Evolutionary conservation across 2,329 filamentous ascomycete species (phyloP), one percentile per base, ranked within the genome.

Genomic region (Grosmannia penicillata): DNA sequence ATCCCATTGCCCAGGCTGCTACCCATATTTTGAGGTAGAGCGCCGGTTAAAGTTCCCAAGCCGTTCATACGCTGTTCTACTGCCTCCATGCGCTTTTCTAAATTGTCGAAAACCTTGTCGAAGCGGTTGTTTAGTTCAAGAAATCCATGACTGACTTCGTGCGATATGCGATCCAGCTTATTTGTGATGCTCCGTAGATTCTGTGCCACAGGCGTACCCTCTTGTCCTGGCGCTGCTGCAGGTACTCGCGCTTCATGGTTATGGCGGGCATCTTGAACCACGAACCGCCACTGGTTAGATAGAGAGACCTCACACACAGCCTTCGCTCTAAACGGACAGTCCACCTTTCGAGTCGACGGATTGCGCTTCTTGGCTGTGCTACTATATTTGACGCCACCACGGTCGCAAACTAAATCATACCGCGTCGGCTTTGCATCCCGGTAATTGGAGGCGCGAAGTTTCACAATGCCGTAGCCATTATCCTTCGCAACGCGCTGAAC

Each of bases 321-420:
- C 57, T 76, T 76, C 39, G 72, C 72, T 37, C 70, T 68, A 59
- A 72, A 76, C 10, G 72, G 72, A 40, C 72, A 76, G 52, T 76
- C 72, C 39, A 76, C 70, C 56, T 76, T 76, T 51, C 72, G 70
- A 31, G 72, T 76, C 38, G 69, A 74, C 1, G 72, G 72, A 47
- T 73, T 75, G 40, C 72, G 67, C 58, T 75, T 76, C 62, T 75
- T 75, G 8, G 72, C 72, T 2, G 72, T 76, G 55, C 71, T 75
- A 57, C 62, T 73, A 56, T 76, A 76, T 55, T 75, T 76, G 51
- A 76, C 72, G 43, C 72, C 72, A 38, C 72, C 72, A 29, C 72
- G 70, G 46, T 76, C 72, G 55, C 72, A 76, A 25, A 76, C 72
- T 10, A 76, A 60, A 45, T 76, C 72, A 54, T 75, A 76, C 14